These are phyloP conservation scores for Neurospora sp. DNA, from an alignment of 495 filamentous ascomycete genomes.

Conservation along the genomic window DNA sequence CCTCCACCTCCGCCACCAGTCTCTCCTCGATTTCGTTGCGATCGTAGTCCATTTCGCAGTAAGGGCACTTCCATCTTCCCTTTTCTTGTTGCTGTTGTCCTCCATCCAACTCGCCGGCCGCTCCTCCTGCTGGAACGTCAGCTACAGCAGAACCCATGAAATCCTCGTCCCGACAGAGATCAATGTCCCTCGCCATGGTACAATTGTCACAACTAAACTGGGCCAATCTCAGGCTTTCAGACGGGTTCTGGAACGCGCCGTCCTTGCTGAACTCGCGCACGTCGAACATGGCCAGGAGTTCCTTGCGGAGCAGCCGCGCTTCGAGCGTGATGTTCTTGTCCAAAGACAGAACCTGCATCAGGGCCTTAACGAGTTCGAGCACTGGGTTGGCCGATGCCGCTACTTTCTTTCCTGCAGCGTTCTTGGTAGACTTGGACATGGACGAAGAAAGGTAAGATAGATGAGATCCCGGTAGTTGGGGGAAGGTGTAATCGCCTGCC, in stretches of 20 bases:
- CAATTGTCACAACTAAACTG: conserved; percentile 81
- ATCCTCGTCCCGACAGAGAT: conserved; percentile 88
- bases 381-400: conserved; percentile 60
- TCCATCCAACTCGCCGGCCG: conserved; percentile 12
- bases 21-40: conserved; percentile 72
- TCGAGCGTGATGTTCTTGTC: conserved; percentile 84
- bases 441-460: conserved; percentile 10
- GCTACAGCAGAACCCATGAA: conserved; percentile 41
- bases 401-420: conserved; percentile 1
- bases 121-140: neutral
- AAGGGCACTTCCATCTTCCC: conserved; percentile 65
- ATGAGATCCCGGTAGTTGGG: conserved; percentile 70
- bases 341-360: conserved; percentile 83
- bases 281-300: conserved; percentile 81
- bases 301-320: conserved; percentile 75
- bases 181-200: conserved; percentile 77
- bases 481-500: conserved; percentile 79
- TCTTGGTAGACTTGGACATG: neutral
- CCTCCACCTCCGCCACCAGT: conserved; percentile 68
- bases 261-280: conserved; percentile 88
- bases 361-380: conserved; percentile 78
- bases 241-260: conserved; percentile 79
- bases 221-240: conserved; percentile 56
- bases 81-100: conserved; percentile 9
- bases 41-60: conserved; percentile 68